Evolutionary conservation across 148 eudicot species (phyloP).

Genomic region (Amaranthus cruentus): DNA sequence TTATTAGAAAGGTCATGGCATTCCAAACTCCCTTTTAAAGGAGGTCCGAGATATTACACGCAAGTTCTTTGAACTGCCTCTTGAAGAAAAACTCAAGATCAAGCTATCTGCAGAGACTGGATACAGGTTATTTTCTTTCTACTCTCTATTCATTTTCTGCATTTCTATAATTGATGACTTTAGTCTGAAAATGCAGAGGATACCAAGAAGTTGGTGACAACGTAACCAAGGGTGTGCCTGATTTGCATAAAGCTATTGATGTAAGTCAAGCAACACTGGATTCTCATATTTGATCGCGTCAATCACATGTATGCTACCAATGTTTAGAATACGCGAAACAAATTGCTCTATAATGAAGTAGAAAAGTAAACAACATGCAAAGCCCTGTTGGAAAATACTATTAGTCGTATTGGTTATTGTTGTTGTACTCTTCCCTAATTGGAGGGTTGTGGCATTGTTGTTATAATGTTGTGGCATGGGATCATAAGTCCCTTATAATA

Average conservation of each 20-base stretch:
- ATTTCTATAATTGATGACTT: background rate
- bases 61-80: slow-evolving; percentile 63
- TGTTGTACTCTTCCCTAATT: background rate
- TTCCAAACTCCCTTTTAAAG: slow-evolving; percentile 59
- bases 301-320: too few species aligned
- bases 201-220: slow-evolving; percentile 91
- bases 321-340: too few species aligned
- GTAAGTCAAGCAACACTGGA: slow-evolving; percentile 36
- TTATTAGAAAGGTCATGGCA: slow-evolving; percentile 83
- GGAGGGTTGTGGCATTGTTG: background rate
- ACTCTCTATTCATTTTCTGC: slow-evolving; percentile 3
- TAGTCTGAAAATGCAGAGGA: slow-evolving; percentile 52
- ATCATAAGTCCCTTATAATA: background rate
- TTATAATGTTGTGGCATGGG: background rate
- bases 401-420: too few species aligned
- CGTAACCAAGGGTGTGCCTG: slow-evolving; percentile 85
- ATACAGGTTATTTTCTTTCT: slow-evolving; percentile 52
- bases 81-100: slow-evolving; percentile 76
- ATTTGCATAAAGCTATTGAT: slow-evolving; percentile 94
- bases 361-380: too few species aligned
- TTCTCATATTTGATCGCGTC: background rate
- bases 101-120: slow-evolving; percentile 71
- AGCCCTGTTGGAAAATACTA: too few species aligned
- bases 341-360: too few species aligned
- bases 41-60: slow-evolving; percentile 56